Base-by-base conservation (phyloP, 164 flowering plant genomes). In the Malania oleifera region DNA sequence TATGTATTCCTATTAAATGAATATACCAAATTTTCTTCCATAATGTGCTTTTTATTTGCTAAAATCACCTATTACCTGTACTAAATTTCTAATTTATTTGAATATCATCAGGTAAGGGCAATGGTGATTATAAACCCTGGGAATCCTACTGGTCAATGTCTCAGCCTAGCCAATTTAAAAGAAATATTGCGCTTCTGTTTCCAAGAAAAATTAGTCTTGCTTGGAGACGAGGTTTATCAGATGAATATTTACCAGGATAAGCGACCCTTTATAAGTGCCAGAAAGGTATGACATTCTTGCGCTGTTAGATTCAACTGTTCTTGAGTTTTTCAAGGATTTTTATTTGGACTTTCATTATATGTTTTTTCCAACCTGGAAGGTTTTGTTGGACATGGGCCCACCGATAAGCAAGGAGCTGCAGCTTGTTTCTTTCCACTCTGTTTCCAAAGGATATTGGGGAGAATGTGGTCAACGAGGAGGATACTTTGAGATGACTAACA, bases 91-190 rank as follows among this genome's bases (percentile, higher is more conserved):
- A 35, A 22, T 63, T 20, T 31, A 6, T 14, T 61, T 50, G 43
- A 51, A 59, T 54, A 26, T 70, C 61, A 60, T 60, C 79, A 93
- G 99, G 88, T 86, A 46, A 81, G 88, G 74, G 99, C 97, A 40
- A 90, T 93, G 99, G 99, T 90, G 57, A 93, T 93, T 62, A 93
- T 93, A 69, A 93, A 93, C 75, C 99, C 99, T 46, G 98, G 98
- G 29, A 93, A 93, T 61, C 98, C 98, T 1, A 93, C 99, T 26
- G 97, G 99, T 31, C 99, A 93, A 69, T 90, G 97, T 67, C 87
- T 93, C 41, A 90, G 99, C 69, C 82, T 57, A 74, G 81, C 88
- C 38, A 90, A 90, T 78, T 63, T 93, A 37, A 73, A 74, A 71
- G 95, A 88, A 67, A 65, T 93, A 44, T 13, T 93, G 59, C 64